A percentile compares a stretch with the other conserved stretches of the same genome.
Conservation (phyloP, 805 yeast genomes). For the Candida succiphila region DNA sequence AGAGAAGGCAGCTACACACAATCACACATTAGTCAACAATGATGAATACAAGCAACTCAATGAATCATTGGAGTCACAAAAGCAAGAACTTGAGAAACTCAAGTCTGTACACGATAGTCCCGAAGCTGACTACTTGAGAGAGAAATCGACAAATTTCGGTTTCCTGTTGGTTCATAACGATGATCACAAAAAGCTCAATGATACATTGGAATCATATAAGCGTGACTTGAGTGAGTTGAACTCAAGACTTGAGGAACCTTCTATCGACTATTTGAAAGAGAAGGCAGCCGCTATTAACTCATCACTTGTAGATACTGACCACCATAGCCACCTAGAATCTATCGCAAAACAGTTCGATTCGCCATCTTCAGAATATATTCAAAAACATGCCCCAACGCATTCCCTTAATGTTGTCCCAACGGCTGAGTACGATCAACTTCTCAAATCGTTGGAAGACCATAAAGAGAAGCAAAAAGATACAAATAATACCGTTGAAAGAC, state of each 20-base stretch:
- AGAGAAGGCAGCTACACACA: constrained; percentile 2
- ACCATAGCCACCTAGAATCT: constrained; percentile 12
- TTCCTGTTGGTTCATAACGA: constrained; percentile 5
- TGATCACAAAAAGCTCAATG: constrained; percentile 11
- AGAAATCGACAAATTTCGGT: not conserved
- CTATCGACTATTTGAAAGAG: not conserved
- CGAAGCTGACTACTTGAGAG: not conserved
- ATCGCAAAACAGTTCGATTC: not conserved
- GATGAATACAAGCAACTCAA: constrained; percentile 1
- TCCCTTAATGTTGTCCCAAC: not conserved
- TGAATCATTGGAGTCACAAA: not conserved
- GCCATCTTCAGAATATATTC: constrained; percentile 6
- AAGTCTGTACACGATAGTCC: not conserved
- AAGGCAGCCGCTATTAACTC: not conserved
- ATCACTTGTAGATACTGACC: constrained; percentile 7
- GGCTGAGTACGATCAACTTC: not conserved
- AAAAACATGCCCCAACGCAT: constrained; percentile 16
- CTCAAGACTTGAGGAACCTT: not conserved
- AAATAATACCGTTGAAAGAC: not conserved
- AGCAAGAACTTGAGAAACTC: not conserved
- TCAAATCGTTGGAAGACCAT: not conserved
- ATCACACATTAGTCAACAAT: constrained; percentile 15
- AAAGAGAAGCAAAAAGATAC: not conserved
- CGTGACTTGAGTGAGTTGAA: not conserved
- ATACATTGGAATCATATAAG: too few species aligned